Conservation (phyloP, 106 monocot genomes). For the Agapanthus africanus region DNA sequence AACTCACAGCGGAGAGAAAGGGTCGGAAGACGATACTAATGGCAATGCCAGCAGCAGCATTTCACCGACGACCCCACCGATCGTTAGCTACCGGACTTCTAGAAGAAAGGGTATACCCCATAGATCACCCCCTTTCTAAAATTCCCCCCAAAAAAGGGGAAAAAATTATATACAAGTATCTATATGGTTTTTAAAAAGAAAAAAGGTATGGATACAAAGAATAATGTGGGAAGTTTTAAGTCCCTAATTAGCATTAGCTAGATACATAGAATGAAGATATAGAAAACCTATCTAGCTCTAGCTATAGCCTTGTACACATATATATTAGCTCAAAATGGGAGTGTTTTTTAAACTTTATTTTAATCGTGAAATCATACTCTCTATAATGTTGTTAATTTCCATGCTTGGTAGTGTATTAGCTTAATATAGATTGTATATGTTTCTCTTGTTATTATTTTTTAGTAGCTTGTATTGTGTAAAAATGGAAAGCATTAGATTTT, state of each 20-base stretch:
- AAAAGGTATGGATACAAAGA: conserved; percentile 10
- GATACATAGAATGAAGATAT: conserved; percentile 9
- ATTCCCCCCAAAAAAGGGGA: not conserved
- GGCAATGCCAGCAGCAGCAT: conserved; percentile 26
- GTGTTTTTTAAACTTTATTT: conserved; percentile 1
- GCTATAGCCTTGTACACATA: not conserved
- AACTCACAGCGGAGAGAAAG: not conserved
- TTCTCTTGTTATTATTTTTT: not conserved
- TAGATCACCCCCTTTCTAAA: conserved; percentile 57
- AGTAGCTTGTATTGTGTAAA: not conserved
- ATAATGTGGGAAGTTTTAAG: conserved; percentile 10
- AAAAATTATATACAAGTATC: not conserved
- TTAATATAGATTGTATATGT: not conserved
- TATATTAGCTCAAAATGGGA: conserved; percentile 5
- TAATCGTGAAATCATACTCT: conserved; percentile 7
- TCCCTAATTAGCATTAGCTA: conserved; percentile 11
- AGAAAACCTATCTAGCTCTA: conserved; percentile 6
- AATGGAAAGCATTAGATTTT: conserved; percentile 7
- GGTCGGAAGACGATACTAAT: conserved; percentile 24
- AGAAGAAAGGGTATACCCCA: conserved; percentile 91
- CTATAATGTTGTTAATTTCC: not conserved
- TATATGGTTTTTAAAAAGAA: conserved; percentile 4
- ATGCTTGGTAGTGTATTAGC: not conserved
- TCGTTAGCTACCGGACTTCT: conserved; percentile 53
- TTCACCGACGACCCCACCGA: conserved; percentile 76